phyloP scores from a whole-genome alignment of 1,284 basidiomycete species.

The Leccinum laetum region DNA sequence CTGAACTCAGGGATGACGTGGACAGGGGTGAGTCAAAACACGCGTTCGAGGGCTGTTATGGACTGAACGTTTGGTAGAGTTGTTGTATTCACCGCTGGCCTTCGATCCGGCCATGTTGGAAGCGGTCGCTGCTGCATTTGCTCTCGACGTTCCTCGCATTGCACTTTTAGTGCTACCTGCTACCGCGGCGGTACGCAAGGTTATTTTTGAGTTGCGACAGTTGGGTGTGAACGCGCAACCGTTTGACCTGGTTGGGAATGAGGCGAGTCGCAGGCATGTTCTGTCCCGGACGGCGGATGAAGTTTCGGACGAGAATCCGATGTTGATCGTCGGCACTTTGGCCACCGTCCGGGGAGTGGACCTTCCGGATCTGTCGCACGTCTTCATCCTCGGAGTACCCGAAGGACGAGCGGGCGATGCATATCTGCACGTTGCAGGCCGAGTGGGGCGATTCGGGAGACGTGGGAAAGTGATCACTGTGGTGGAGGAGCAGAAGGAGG shows the following conservation, averaged over 20 bases:
- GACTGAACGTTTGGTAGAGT: conserved; percentile 37
- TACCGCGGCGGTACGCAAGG: conserved; percentile 54
- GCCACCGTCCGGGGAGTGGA: conserved; percentile 73
- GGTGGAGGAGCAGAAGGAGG: conserved; percentile 40
- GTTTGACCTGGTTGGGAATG: conserved; percentile 50
- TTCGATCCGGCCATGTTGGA: conserved; percentile 60
- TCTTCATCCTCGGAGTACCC: conserved; percentile 67
- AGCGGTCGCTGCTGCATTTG: conserved; percentile 67
- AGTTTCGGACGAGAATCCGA: conserved; percentile 48
- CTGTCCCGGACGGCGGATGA: conserved; percentile 33
- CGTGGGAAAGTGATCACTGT: conserved; percentile 64
- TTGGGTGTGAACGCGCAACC: conserved; percentile 69
- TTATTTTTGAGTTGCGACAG: conserved; percentile 60
- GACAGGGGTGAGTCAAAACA: conserved; percentile 23
- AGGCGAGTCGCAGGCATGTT: conserved; percentile 44
- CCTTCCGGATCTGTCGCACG: conserved; percentile 67
- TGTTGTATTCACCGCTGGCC: conserved; percentile 45
- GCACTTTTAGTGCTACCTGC: conserved; percentile 69
- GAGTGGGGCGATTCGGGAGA: conserved; percentile 70
- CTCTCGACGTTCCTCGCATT: conserved; percentile 65
- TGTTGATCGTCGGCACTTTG: conserved; percentile 64
- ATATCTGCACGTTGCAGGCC: conserved; percentile 74
- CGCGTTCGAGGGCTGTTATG: not conserved
- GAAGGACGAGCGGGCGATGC: conserved; percentile 52
- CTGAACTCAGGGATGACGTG: conserved; percentile 19